These are phyloP conservation scores for Pulveroboletus sp. DNA, from an alignment of 768 basidiomycete species.

Conservation along the genomic window DNA sequence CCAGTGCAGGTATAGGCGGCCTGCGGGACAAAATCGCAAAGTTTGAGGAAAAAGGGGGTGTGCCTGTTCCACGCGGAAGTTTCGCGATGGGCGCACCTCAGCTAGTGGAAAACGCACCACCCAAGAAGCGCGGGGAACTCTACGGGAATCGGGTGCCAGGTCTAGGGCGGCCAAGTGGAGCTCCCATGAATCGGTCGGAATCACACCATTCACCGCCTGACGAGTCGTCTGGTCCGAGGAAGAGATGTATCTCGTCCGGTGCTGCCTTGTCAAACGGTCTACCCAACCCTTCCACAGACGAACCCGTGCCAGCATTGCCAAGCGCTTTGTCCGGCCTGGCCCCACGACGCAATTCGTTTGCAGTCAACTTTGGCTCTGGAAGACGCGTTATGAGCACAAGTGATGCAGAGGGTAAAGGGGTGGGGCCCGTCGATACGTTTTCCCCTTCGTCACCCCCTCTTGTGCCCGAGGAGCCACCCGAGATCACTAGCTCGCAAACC, in stretches of 20 bases:
- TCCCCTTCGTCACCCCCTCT: slow-evolving; percentile 4
- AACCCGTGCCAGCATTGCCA: slow-evolving; percentile 26
- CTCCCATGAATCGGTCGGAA: slow-evolving; percentile 13
- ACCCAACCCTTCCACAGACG: slow-evolving; percentile 11
- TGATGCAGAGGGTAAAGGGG: background rate
- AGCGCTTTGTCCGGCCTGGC: background rate
- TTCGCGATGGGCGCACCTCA: slow-evolving; percentile 67
- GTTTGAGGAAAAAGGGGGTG: slow-evolving; percentile 74
- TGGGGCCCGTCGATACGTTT: slow-evolving; percentile 1
- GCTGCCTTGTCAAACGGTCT: slow-evolving; percentile 13
- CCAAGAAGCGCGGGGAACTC: slow-evolving; percentile 57
- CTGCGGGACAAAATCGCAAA: slow-evolving; percentile 71
- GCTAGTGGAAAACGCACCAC: slow-evolving; percentile 40
- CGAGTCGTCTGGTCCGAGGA: slow-evolving; percentile 21
- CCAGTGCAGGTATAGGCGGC: slow-evolving; percentile 25
- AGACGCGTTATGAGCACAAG: slow-evolving; percentile 18
- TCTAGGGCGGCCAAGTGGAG: slow-evolving; percentile 22
- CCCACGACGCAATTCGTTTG: slow-evolving; percentile 29
- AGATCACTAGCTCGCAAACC: background rate
- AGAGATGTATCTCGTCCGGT: slow-evolving; percentile 29
- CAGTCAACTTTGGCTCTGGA: slow-evolving; percentile 20
- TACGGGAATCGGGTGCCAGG: slow-evolving; percentile 66
- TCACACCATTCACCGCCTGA: slow-evolving; percentile 15
- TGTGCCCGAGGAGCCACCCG: slow-evolving; percentile 10
- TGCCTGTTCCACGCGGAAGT: slow-evolving; percentile 70